Conservation (phyloP, 2,329 filamentous ascomycete genomes). For the Aspergillus aculeatinus region DNA sequence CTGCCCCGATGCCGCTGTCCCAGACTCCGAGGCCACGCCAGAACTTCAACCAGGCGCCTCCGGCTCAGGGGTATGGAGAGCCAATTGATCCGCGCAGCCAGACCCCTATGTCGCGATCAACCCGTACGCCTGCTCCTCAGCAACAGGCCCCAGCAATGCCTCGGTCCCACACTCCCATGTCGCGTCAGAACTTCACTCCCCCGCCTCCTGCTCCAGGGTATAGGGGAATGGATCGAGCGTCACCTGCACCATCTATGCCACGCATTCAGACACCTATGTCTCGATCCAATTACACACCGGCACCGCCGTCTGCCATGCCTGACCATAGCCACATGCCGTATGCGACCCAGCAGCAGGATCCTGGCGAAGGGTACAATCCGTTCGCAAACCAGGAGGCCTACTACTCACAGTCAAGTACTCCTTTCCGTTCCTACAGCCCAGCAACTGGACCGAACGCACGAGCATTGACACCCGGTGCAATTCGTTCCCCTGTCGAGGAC, state of each 20-base stretch:
- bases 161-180: slow-evolving; percentile 1
- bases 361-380: slow-evolving; percentile 7
- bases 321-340: background rate
- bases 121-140: background rate
- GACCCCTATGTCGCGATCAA: background rate
- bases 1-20: slow-evolving; percentile 26
- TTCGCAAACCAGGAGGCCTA: slow-evolving; percentile 10
- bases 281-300: slow-evolving; percentile 2
- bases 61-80: background rate
- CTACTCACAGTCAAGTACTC: slow-evolving; percentile 4
- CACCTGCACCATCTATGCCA: slow-evolving; percentile 1
- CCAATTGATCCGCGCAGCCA: slow-evolving; percentile 9
- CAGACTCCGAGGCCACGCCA: slow-evolving; percentile 1
- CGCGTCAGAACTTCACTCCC: background rate
- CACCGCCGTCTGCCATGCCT: background rate
- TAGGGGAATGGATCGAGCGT: background rate
- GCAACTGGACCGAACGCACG: slow-evolving; percentile 22
- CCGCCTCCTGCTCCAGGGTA: background rate
- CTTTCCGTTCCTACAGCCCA: slow-evolving; percentile 24
- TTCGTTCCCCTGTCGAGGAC: slow-evolving; percentile 5
- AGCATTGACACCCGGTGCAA: slow-evolving; percentile 18
- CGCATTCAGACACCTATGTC: slow-evolving; percentile 13
- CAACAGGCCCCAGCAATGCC: background rate
- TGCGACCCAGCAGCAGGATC: slow-evolving; percentile 3
- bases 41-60: background rate